Base-by-base conservation (phyloP, 164 flowering plant genomes). In the Dillenia suffruticosa region DNA sequence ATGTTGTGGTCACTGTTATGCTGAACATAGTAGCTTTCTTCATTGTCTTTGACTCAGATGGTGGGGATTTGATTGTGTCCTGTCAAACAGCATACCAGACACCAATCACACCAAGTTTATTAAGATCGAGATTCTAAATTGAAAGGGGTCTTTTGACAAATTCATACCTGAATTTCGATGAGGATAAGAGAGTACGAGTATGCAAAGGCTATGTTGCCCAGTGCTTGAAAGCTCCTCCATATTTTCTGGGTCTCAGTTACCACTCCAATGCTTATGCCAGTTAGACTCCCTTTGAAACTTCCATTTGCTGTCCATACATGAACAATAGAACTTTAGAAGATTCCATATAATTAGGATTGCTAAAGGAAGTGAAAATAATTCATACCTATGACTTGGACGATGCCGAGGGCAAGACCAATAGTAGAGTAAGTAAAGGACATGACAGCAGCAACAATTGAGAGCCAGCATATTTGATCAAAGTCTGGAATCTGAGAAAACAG, bases 211-310 rank as follows among this genome's bases (percentile, higher is more conserved):
- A 86, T 86, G 68, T 84, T 77, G 22, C 91, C 91, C 1, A 86
- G 79, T 12, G 91, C 88, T 72, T 83, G 88, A 72, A 86, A 86
- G 69, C 79, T 83, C 59, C 86, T 72, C 91, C 88, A 85, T 51
- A 81, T 69, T 65, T 85, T 83, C 44, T 78, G 78, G 9, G 84
- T 72, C 61, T 77, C 63, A 3, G 84, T 73, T 10, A 84, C 79
- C 0, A 72, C 47, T 13, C 82, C 84, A 10, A 84, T 49, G 70
- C 83, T 83, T 17, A 86, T 72, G n/a, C 86, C 88, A 2, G 91
- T 84, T 16, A 83, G 66, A 58, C 85, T 82, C 1, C 91, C 91
- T 68, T 50, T 65, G 66, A 86, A 47, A 1, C 43, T 61, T 44
- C 81, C 79, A 40, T 16, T 69, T 14, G 59, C 81, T 79, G 71